Percentiles rank a stretch among this genome's conserved stretches.
These are phyloP conservation scores for Saccharomyces hybrid DNA, from an alignment of 1,139 yeast species.

Conservation along the genomic window DNA sequence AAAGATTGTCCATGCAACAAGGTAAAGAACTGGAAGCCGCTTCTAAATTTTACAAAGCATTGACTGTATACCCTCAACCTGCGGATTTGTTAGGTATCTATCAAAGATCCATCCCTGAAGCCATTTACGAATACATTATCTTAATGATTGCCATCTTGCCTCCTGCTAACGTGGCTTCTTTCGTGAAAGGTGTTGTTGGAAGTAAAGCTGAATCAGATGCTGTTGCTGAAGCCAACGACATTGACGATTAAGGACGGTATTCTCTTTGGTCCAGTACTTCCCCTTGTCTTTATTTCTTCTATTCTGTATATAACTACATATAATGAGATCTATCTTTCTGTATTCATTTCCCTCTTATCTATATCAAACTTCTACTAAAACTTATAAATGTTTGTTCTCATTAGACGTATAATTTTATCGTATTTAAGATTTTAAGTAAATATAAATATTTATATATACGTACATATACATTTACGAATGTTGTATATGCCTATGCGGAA, in stretches of 20 bases:
- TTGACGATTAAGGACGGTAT: constrained; percentile 18
- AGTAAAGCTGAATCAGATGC: constrained; percentile 17
- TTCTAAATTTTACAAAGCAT: constrained; percentile 86
- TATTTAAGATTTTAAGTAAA: background rate
- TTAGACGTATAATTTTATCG: background rate
- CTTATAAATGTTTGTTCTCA: background rate
- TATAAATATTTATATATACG: background rate
- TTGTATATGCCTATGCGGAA: constrained; percentile 20
- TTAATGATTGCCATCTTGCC: constrained; percentile 87
- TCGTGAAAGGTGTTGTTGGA: constrained; percentile 42
- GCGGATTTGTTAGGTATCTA: constrained; percentile 81
- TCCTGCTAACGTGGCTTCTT: constrained; percentile 69
- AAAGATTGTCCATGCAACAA: constrained; percentile 52
- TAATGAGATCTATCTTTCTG: background rate
- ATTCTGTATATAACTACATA: constrained; percentile 1
- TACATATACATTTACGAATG: background rate
- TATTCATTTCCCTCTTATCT: background rate
- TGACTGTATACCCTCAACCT: constrained; percentile 90
- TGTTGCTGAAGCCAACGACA: constrained; percentile 17
- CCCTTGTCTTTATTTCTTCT: constrained; percentile 2
- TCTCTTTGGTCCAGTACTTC: background rate
- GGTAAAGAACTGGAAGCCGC: constrained; percentile 72
- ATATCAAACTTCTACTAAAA: background rate
- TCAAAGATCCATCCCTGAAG: constrained; percentile 79
- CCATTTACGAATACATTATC: constrained; percentile 72